phyloP scores from a whole-genome alignment of 805 yeast genomes.

The Monosporozyma yasuniensis region DNA sequence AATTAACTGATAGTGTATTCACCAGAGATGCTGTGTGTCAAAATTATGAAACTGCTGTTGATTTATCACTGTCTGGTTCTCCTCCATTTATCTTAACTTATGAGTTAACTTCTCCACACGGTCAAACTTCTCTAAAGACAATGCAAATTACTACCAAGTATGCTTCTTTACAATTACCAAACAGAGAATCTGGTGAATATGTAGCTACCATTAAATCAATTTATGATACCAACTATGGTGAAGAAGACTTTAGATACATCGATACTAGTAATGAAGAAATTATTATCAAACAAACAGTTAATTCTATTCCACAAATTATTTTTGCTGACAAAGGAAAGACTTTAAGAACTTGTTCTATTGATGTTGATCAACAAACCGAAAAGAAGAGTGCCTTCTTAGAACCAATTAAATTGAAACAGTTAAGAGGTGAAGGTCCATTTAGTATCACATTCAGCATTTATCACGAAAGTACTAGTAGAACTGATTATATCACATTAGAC shows the following conservation, averaged over 20 bases:
- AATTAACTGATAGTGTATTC: slow-evolving; percentile 20
- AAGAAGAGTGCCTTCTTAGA: slow-evolving; percentile 25
- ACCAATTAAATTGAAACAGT: slow-evolving; percentile 46
- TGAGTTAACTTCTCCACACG: slow-evolving; percentile 50
- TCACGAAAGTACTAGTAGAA: slow-evolving; percentile 51
- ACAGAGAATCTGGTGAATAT: slow-evolving; percentile 50
- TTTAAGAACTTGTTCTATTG: slow-evolving; percentile 42
- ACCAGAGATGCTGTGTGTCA: slow-evolving; percentile 39
- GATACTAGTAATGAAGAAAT: slow-evolving; percentile 19
- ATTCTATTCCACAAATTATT: slow-evolving; percentile 50
- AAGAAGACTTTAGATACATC: slow-evolving; percentile 23
- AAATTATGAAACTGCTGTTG: slow-evolving; percentile 40
- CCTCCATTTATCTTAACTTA: slow-evolving; percentile 67
- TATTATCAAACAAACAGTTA: slow-evolving; percentile 43
- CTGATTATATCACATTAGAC: slow-evolving; percentile 38
- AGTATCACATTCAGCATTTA: slow-evolving; percentile 46
- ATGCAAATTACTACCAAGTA: slow-evolving; percentile 45
- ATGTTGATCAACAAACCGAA: slow-evolving; percentile 21
- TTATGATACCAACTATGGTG: slow-evolving; percentile 55
- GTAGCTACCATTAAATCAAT: slow-evolving; percentile 52
- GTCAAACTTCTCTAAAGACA: slow-evolving; percentile 31
- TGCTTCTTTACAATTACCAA: slow-evolving; percentile 39
- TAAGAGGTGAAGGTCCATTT: slow-evolving; percentile 54
- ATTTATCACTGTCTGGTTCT: slow-evolving; percentile 45
- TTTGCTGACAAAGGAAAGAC: slow-evolving; percentile 41